phyloP scores from a whole-genome alignment of 2,329 filamentous ascomycete species.

The Dothistroma septosporum region DNA sequence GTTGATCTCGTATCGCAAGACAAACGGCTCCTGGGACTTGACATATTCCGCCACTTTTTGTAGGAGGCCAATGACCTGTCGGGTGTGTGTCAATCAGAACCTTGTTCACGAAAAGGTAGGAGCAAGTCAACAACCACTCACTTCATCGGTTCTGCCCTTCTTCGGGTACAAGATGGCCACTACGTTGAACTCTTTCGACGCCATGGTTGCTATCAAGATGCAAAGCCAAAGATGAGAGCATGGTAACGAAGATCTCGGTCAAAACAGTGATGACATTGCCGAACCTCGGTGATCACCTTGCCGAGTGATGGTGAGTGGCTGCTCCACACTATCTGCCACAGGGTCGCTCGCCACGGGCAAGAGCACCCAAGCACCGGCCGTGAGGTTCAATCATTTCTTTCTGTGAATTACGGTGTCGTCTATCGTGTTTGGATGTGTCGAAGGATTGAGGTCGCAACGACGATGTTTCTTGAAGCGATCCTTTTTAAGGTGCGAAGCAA shows the following conservation, averaged over 20 bases:
- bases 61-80: constrained; percentile 14
- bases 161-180: constrained; percentile 18
- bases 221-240: background rate
- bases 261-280: background rate
- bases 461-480: too few relatives aligned
- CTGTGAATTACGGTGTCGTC: too few relatives aligned
- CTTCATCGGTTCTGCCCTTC: constrained; percentile 18
- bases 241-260: background rate
- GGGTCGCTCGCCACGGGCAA: too few relatives aligned
- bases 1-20: constrained; percentile 16
- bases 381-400: too few relatives aligned
- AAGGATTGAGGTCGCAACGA: too few relatives aligned
- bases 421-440: too few relatives aligned
- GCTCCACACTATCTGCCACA: background rate
- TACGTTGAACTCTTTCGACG: constrained; percentile 16
- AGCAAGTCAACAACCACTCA: background rate
- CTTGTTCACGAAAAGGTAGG: background rate
- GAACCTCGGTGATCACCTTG: background rate
- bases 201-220: constrained; percentile 2
- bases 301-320: background rate
- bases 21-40: constrained; percentile 13
- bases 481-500: too few relatives aligned
- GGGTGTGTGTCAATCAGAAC: background rate
- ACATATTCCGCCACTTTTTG: constrained; percentile 14
- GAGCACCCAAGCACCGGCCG: too few relatives aligned